Evolutionary conservation across 2,329 filamentous ascomycete genomes (phyloP).

Genomic region (Leptographium procerum): DNA sequence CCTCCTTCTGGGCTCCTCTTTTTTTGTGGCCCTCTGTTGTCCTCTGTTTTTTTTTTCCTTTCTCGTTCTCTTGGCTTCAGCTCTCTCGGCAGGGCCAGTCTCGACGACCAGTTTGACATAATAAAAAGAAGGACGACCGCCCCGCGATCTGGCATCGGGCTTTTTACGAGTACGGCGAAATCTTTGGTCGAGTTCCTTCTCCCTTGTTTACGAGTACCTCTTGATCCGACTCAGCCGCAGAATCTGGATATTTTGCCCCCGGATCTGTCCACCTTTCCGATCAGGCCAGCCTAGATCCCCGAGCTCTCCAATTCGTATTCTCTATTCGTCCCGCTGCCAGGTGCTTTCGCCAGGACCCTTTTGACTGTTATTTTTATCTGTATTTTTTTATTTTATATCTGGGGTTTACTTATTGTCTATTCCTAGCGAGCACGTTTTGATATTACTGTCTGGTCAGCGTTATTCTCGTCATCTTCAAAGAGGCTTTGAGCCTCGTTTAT

Average conservation of each 20-base stretch:
- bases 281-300: too few species aligned
- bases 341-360: background rate
- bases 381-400: background rate
- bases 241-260: background rate
- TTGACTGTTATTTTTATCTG: background rate
- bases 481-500: too few species aligned
- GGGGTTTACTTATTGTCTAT: background rate
- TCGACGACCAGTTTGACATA: background rate
- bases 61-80: background rate
- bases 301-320: background rate
- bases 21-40: too few species aligned
- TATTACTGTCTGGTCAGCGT: background rate
- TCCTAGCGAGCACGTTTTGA: conserved; percentile 8
- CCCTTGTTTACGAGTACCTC: background rate
- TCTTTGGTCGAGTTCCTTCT: background rate
- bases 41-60: too few species aligned
- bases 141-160: background rate
- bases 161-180: background rate
- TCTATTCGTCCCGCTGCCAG: background rate
- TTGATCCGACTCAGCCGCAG: background rate
- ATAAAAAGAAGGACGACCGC: background rate
- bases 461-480: too few species aligned
- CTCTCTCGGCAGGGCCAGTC: background rate
- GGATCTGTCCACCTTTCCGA: too few species aligned
- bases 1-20: too few species aligned